Evolutionary conservation across 805 yeast genomes (phyloP), one percentile per base, ranked within the genome.

Genomic region (Candida koratica): DNA sequence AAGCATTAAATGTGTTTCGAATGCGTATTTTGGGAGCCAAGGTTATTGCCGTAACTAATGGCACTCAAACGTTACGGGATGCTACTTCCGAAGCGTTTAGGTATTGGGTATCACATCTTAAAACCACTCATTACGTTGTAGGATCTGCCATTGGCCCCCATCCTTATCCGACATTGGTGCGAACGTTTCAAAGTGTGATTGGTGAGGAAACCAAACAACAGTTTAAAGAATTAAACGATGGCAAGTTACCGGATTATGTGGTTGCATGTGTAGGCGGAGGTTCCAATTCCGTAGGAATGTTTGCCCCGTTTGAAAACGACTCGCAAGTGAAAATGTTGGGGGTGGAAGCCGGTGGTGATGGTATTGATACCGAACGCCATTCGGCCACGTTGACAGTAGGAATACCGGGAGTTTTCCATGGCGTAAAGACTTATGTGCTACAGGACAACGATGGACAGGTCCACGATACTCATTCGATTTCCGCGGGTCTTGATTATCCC

Each of bases 211-310:
- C 96, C 30, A 88, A 85, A 63, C 81, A 84, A 60, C 96, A 93
- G 66, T 89, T 89, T 67, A 78, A 75, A 47, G 78, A 75, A 47
- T 66, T 82, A 49, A 87, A 85, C 60, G 67, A 77, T 43, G 95
- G 95, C 26, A 81, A 77, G 52, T 71, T 93, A 46, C 98, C 98
- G 32, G 85, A 93, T 53, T 87, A 89, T 13, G 79, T 93, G 27
- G 96, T 93, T 44, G 99, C 99, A 2, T 93, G 99, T 73, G 98
- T 93, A 34, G 99, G 99, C 53, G 99, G 99, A 55, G 99, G 99
- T 38, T 87, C 96, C 13, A 93, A 93, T 73, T 82, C 96, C 34
- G 79, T 94, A 20, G 99, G 99, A 60, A 79, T 90, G 76, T 93
- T 93, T 63, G 80, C 87, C 15, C 97, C 97, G 37, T 93, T 93